Conservation (phyloP, 805 yeast genomes). For the Saccharomyces mikatae region DNA sequence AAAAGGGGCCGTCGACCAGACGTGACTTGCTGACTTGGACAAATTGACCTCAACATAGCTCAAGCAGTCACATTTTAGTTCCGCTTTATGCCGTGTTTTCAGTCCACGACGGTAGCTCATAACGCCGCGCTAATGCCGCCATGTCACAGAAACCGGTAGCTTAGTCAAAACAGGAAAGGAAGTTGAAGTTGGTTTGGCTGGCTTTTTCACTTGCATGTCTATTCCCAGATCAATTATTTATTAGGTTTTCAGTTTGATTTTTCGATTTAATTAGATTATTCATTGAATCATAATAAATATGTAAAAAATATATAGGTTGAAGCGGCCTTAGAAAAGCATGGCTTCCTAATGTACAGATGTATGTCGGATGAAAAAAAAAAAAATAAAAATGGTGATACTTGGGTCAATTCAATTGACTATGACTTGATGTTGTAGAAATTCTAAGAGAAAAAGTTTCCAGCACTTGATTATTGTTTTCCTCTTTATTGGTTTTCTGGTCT, state of each 20-base stretch:
- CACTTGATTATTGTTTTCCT: slow-evolving; percentile 1
- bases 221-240: neutral
- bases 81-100: neutral
- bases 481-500: slow-evolving; percentile 95
- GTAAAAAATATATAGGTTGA: neutral
- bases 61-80: neutral
- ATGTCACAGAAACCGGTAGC: neutral
- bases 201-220: neutral
- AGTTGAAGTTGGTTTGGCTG: neutral
- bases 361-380: slow-evolving; percentile 1
- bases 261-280: neutral
- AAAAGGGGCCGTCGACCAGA: neutral
- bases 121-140: neutral
- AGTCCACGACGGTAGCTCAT: neutral
- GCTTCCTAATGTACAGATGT: neutral
- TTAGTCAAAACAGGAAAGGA: neutral
- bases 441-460: slow-evolving; percentile 6
- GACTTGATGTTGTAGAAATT: slow-evolving; percentile 6
- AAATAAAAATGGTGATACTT: neutral
- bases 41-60: neutral
- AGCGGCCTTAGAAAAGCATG: neutral
- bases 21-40: neutral
- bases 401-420: slow-evolving; percentile 28
- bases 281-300: neutral
- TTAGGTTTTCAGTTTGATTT: neutral